A percentile compares a stretch with the other conserved stretches of the same genome.
Evolutionary conservation across 2,329 filamentous ascomycete genomes (phyloP).

Genomic region (Phialophora macrospora): DNA sequence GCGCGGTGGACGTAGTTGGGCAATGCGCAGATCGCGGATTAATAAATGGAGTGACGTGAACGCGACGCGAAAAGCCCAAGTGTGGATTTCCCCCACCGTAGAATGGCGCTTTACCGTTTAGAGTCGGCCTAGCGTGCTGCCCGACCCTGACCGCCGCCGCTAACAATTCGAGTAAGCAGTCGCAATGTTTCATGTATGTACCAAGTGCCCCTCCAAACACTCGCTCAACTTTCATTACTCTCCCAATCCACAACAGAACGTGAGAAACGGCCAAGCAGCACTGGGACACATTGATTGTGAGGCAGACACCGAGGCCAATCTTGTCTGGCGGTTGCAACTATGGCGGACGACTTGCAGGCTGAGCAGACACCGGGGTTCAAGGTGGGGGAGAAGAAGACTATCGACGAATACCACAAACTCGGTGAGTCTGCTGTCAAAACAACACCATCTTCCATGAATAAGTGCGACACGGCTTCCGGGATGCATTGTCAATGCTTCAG

Average conservation of each 20-base stretch:
- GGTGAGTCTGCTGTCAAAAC: slow-evolving; percentile 62
- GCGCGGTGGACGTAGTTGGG: neutral
- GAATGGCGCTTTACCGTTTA: neutral
- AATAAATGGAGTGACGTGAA: slow-evolving; percentile 16
- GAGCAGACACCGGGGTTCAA: slow-evolving; percentile 96
- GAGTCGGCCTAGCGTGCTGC: neutral
- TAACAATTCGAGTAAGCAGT: neutral
- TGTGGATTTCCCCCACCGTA: neutral
- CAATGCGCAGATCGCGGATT: neutral
- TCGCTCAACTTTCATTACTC: neutral
- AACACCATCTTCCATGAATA: neutral
- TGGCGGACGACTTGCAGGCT: slow-evolving; percentile 83
- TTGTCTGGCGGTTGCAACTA: slow-evolving; percentile 42
- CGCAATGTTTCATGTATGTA: neutral
- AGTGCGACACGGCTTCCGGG: neutral
- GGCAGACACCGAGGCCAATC: neutral
- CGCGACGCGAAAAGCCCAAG: slow-evolving; percentile 13
- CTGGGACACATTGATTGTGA: neutral
- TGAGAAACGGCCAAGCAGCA: neutral
- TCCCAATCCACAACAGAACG: neutral
- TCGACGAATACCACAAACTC: slow-evolving; percentile 92
- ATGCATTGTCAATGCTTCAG: neutral
- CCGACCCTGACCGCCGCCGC: neutral
- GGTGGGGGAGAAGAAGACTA: slow-evolving; percentile 97
- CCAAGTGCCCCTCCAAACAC: slow-evolving; percentile 11